Evolutionary conservation across 116 monocot species (phyloP), one percentile per base, ranked within the genome.

Genomic region (Iris pallida): DNA sequence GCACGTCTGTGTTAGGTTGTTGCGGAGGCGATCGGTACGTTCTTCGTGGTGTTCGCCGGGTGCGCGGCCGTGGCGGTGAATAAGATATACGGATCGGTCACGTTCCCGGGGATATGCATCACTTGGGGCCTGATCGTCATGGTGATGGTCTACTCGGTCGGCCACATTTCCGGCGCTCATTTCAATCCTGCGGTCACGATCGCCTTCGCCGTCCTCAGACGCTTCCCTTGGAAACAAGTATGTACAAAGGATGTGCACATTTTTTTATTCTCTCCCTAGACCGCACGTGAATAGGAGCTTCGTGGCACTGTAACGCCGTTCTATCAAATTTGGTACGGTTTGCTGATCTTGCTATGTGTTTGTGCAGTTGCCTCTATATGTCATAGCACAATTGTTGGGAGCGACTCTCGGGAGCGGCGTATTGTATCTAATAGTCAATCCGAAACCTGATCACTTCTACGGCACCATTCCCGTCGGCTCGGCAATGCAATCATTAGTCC

Each of bases 111-210:
- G 46, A 59, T 70, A 4, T 70, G 70, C 59, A 59, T 70, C 20
- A 48, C 59, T 3, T 70, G 70, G 70, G 70, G 70, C 2, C 45
- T 59, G 19, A 70, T 70, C 2, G 70, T 70, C 14, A 70, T 70
- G 70, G 70, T 59, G 6, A 70, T 70, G 70, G 70, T 70, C 8
- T 69, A 69, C 16, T 56, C 69, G 5, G 69, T 69, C 10, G 69
- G 69, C 19, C 69, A 69, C 45, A 69, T 78, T 19, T 78, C 71
- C 6, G 78, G 78, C 3, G 78, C 78, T 20, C 78, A 78, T 54
- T 78, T 78, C 30, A 78, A 72, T 41, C 78, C 78, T 1, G 78
- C 78, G 4, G 73, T 78, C 47, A 78, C 73, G 47, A 62, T 73
- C 20, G 41, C 73, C 1, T 78, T 78, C 62, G 47, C 68, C 0